Evolutionary conservation across 208 protist genomes (phyloP).

Genomic region (Leptomonas seymouri): DNA sequence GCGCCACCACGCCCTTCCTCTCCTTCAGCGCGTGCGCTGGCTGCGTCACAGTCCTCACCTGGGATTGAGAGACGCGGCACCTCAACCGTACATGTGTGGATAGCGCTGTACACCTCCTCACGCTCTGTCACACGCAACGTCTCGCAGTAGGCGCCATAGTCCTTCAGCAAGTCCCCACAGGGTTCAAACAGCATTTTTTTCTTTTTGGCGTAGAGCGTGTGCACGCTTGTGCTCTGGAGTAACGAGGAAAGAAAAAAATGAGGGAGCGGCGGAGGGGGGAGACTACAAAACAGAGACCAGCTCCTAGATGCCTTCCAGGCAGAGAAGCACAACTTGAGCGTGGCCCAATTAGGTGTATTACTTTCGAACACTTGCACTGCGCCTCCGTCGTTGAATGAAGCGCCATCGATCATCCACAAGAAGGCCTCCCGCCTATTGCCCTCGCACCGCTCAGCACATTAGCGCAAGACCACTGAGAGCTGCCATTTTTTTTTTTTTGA

Average conservation of each 20-base stretch:
- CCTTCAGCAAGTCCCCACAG: constrained; percentile 78
- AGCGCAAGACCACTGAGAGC: too few species aligned
- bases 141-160: constrained; percentile 91
- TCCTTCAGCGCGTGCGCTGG: neutral
- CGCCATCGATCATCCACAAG: too few species aligned
- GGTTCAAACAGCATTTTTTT: constrained; percentile 83
- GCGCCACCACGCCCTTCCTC: constrained; percentile 7
- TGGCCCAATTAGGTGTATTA: too few species aligned
- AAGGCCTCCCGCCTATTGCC: too few species aligned
- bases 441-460: too few species aligned
- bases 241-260: neutral
- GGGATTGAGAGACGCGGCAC: constrained; percentile 11
- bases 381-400: too few species aligned
- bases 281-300: neutral
- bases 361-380: too few species aligned
- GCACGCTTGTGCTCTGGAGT: neutral
- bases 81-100: constrained; percentile 31
- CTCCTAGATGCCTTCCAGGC: too few species aligned
- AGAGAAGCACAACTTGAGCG: too few species aligned
- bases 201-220: neutral
- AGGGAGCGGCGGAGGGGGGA: neutral
- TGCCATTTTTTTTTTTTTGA: too few species aligned
- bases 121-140: constrained; percentile 77
- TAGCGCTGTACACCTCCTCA: constrained; percentile 79
- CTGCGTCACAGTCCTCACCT: neutral